phyloP scores from a whole-genome alignment of 495 filamentous ascomycete genomes.

The Talaromyces proteolyticus region DNA sequence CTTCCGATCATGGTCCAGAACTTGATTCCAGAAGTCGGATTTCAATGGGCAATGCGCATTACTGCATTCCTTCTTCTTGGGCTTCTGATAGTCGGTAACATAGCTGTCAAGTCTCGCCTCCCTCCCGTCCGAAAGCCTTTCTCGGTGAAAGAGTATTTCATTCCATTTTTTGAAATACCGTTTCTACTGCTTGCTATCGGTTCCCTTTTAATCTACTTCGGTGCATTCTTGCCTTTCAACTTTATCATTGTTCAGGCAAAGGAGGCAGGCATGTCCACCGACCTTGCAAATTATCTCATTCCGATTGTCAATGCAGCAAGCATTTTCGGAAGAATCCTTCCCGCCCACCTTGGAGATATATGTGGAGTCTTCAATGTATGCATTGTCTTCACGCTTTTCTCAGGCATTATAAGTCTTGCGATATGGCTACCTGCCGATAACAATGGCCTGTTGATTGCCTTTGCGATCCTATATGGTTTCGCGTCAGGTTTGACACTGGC shows the following conservation, averaged over 20 bases:
- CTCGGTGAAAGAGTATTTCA: conserved; percentile 47
- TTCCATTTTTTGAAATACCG: conserved; percentile 54
- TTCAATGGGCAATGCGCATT: conserved; percentile 67
- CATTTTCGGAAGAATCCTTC: not conserved
- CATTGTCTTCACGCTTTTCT: conserved; percentile 12
- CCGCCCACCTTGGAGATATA: not conserved
- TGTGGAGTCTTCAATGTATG: conserved; percentile 28
- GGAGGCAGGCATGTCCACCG: conserved; percentile 47
- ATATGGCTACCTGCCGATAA: conserved; percentile 22
- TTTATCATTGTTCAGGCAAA: conserved; percentile 57
- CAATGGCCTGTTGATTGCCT: conserved; percentile 17
- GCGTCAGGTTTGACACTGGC: conserved; percentile 23
- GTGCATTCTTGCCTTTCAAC: conserved; percentile 65
- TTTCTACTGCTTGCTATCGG: conserved; percentile 38
- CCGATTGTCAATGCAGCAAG: conserved; percentile 67
- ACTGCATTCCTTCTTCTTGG: conserved; percentile 61
- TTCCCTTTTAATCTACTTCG: not conserved
- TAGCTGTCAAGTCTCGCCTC: conserved; percentile 60
- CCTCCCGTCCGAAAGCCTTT: conserved; percentile 52
- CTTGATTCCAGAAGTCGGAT: conserved; percentile 59
- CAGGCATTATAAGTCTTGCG: conserved; percentile 21
- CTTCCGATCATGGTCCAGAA: conserved; percentile 62
- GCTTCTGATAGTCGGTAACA: conserved; percentile 55
- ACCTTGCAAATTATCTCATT: conserved; percentile 56
- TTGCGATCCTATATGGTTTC: conserved; percentile 25